Conservation (phyloP, 176 grass and related monocot species). For the Typha latifolia region DNA sequence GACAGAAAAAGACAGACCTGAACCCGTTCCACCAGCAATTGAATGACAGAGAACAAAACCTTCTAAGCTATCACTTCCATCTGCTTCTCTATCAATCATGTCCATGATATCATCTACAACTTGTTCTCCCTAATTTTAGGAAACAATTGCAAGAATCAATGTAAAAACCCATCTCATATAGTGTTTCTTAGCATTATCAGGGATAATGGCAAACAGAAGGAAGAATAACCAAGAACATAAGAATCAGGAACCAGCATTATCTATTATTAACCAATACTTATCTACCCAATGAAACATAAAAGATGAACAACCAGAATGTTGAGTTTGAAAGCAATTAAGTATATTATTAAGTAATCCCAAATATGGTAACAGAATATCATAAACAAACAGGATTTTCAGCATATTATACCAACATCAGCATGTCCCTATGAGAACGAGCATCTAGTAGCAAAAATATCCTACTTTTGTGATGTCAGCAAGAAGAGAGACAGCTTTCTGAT, state of each 20-base stretch:
- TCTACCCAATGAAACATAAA: background rate
- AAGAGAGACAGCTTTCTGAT: too few relatives aligned
- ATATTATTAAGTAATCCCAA: too few relatives aligned
- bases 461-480: too few relatives aligned
- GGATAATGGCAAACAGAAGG: background rate
- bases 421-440: too few relatives aligned
- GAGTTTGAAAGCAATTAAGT: too few relatives aligned
- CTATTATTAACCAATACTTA: background rate
- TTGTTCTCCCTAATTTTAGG: conserved; percentile 64
- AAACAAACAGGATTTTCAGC: too few relatives aligned
- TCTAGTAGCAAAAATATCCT: too few relatives aligned
- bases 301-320: too few relatives aligned
- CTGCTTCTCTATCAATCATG: conserved; percentile 97
- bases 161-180: background rate
- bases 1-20: conserved; percentile 41
- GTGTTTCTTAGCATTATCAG: too few relatives aligned
- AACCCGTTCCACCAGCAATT: conserved; percentile 97
- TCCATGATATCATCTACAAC: conserved; percentile 99
- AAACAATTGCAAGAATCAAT: conserved; percentile 1
- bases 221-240: background rate
- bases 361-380: too few relatives aligned
- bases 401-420: too few relatives aligned
- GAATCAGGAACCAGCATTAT: background rate
- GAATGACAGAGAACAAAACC: conserved; percentile 98
- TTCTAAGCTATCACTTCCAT: conserved; percentile 98